phyloP scores from a whole-genome alignment of 331 rosid genomes.

The Acacia pycnantha region DNA sequence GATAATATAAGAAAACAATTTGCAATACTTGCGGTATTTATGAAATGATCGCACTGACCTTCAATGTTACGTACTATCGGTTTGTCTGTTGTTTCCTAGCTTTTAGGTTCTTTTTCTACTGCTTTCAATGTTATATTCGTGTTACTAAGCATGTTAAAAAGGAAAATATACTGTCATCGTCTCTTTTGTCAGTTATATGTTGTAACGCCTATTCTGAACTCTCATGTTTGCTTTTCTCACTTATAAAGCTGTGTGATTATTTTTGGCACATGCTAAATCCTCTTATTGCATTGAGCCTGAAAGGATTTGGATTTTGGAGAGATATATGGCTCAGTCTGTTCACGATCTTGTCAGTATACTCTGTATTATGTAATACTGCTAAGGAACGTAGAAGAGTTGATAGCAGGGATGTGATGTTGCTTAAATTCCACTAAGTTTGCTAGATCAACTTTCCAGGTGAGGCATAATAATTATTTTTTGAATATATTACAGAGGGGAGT shows the following conservation, averaged over 20 bases:
- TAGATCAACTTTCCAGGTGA: background rate
- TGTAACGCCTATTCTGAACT: background rate
- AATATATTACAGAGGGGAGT: constrained; percentile 54
- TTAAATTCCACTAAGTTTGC: background rate
- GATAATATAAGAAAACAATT: background rate
- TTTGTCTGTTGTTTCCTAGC: background rate
- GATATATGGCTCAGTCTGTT: background rate
- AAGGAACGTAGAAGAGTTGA: background rate
- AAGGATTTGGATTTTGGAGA: background rate
- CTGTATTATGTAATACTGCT: background rate
- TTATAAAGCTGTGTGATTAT: background rate
- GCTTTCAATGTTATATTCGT: background rate
- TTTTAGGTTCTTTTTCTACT: background rate
- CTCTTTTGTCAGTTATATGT: background rate
- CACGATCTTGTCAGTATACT: background rate
- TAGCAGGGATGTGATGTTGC: background rate
- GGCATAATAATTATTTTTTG: background rate
- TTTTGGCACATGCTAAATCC: background rate
- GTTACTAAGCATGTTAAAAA: background rate
- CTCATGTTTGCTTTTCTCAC: constrained; percentile 9
- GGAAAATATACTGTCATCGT: background rate
- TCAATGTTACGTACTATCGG: background rate
- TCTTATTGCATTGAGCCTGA: background rate
- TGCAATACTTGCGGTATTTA: background rate
- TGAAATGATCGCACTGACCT: background rate